Base-by-base conservation (phyloP, 768 basidiomycete genomes). In the Psilocybe tampanensis region DNA sequence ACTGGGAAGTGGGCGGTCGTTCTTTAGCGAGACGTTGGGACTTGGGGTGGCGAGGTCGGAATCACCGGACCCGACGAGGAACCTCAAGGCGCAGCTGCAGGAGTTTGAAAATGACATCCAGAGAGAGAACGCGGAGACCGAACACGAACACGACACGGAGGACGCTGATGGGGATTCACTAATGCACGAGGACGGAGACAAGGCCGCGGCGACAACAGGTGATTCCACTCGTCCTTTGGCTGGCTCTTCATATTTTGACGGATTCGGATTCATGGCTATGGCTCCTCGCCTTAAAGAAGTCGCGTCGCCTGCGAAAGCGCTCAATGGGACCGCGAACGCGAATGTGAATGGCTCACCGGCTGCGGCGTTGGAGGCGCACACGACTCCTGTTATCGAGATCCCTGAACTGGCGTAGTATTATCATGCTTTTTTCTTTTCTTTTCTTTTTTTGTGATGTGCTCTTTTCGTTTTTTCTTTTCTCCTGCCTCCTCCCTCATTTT, bases 51-150 rank as follows among this genome's bases (percentile, higher is more conserved):
- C n/a, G n/a, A 70, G 75, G 55, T 51, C 75, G 44, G 77, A 79
- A 47, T 75, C 78, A 29, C 67, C 76, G 17, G 85, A 88, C 69
- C 79, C 81, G 33, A 80, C 83, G 52, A 78, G 77, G 62, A 79
- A 77, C 48, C 72, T 89, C 58, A 86, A 80, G 68, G 82, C 81
- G 21, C 83, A 82, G 63, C 66, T 91, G 60, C 84, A 85, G 15
- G 86, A 87, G 52, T 83, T 85, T 61, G 86, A 86, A 67, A 75
- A 76, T 62, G 74, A 78, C 57, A 62, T 64, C 47, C 67, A 68
- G 56, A 72, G 70, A 7, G 75, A 65, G 8, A 75, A 77, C 9
- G 29, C 29, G 9, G 29, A 29, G 29, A 29, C 9, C 9, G 29
- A 29, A 9, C 4, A 5, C 29, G 29, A 29, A 4, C 5, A 5